phyloP scores from a whole-genome alignment of 495 filamentous ascomycete genomes.

The Rhypophila decipiens region DNA sequence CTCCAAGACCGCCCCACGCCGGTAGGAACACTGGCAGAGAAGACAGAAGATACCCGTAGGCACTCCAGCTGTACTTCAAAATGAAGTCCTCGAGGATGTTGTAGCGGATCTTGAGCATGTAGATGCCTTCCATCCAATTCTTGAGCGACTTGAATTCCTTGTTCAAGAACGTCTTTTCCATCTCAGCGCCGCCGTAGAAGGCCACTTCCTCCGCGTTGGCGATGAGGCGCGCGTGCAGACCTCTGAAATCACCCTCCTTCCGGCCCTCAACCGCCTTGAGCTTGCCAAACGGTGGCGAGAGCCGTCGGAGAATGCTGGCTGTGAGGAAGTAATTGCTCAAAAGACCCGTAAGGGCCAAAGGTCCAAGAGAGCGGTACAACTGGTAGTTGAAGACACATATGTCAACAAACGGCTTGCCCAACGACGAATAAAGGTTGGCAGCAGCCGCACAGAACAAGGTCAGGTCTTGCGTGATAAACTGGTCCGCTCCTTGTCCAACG shows the following conservation, averaged over 20 bases:
- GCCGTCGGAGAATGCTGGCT: slow-evolving; percentile 73
- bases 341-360: slow-evolving; percentile 78
- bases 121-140: slow-evolving; percentile 93
- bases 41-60: slow-evolving; percentile 89
- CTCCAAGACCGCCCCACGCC: slow-evolving; percentile 82
- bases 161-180: slow-evolving; percentile 84
- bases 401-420: slow-evolving; percentile 95
- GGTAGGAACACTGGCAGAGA: slow-evolving; percentile 93
- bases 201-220: slow-evolving; percentile 99
- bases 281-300: slow-evolving; percentile 94
- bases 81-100: slow-evolving; percentile 99
- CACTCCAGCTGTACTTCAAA: slow-evolving; percentile 96
- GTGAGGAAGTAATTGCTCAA: slow-evolving; percentile 88
- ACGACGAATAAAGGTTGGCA: slow-evolving; percentile 87
- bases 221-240: slow-evolving; percentile 82
- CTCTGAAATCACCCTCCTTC: slow-evolving; percentile 89
- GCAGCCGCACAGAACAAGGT: slow-evolving; percentile 90
- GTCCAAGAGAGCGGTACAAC: slow-evolving; percentile 85
- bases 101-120: slow-evolving; percentile 92
- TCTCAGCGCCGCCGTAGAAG: slow-evolving; percentile 92
- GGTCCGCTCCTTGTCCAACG: slow-evolving; percentile 84
- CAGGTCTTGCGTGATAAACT: slow-evolving; percentile 96
- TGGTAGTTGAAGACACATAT: slow-evolving; percentile 97
- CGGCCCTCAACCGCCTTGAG: slow-evolving; percentile 91
- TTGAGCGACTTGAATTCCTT: slow-evolving; percentile 86